Conservation (phyloP, 2,329 filamentous ascomycete genomes). For the Xylariaceae sp. region DNA sequence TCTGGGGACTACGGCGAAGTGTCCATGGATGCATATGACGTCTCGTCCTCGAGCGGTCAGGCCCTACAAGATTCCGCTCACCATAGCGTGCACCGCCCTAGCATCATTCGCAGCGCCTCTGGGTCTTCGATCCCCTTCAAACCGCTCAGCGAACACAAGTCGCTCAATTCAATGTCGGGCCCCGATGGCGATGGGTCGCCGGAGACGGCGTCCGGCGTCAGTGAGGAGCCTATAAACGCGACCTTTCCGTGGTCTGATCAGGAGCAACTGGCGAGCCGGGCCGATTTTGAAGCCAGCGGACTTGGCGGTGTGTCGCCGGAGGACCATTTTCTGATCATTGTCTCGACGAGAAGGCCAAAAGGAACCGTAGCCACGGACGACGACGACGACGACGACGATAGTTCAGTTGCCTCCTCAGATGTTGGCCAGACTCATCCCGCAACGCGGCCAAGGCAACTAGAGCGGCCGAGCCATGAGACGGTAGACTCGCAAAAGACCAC, state of each 20-base stretch:
- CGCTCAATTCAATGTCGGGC: slow-evolving; percentile 23
- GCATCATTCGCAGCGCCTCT: slow-evolving; percentile 34
- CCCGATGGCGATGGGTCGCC: slow-evolving; percentile 29
- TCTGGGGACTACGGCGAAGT: slow-evolving; percentile 57
- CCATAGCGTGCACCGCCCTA: slow-evolving; percentile 24
- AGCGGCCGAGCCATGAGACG: slow-evolving; percentile 6
- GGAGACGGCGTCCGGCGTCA: slow-evolving; percentile 29
- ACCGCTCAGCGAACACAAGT: slow-evolving; percentile 42
- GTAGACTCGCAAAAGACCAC: slow-evolving; percentile 29
- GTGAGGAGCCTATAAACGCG: slow-evolving; percentile 37
- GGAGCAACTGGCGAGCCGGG: slow-evolving; percentile 34
- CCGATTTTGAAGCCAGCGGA: slow-evolving; percentile 50
- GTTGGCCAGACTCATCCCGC: slow-evolving; percentile 5
- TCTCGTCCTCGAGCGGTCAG: slow-evolving; percentile 40
- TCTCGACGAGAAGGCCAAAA: slow-evolving; percentile 44
- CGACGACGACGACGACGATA: slow-evolving; percentile 4
- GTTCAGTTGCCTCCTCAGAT: slow-evolving; percentile 8
- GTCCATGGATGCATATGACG: slow-evolving; percentile 41
- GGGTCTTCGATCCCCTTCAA: slow-evolving; percentile 46
- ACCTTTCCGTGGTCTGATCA: slow-evolving; percentile 44
- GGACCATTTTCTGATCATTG: slow-evolving; percentile 57
- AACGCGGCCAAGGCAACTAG: background rate
- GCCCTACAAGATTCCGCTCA: slow-evolving; percentile 11
- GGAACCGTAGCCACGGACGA: background rate
- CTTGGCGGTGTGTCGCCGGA: slow-evolving; percentile 55